These are phyloP conservation scores for Ballota nigra DNA, from an alignment of 257 asterid species.

Conservation along the genomic window DNA sequence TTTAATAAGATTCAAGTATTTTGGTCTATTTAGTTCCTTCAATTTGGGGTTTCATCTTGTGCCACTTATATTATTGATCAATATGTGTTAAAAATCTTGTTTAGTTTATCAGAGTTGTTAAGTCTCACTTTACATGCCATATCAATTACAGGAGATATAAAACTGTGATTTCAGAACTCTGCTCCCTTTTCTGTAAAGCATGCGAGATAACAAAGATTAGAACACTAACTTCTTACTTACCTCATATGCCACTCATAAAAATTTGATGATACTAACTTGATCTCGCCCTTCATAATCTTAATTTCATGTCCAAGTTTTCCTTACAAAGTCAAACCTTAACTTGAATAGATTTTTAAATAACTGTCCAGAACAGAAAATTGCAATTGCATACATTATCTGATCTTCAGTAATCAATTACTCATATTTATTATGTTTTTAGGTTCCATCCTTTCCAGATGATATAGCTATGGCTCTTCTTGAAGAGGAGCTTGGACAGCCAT, in stretches of 20 bases:
- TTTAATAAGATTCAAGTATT: neutral
- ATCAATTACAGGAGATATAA: neutral
- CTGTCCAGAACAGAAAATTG: conserved; percentile 3
- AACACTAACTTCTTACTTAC: neutral
- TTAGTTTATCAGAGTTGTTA: neutral
- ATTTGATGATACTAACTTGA: neutral
- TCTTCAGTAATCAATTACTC: conserved; percentile 13
- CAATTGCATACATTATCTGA: neutral
- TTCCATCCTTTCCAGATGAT: conserved; percentile 98
- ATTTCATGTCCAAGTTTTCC: neutral
- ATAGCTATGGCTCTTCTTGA: conserved; percentile 97
- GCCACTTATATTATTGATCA: neutral
- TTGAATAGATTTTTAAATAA: conserved; percentile 9
- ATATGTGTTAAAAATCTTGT: neutral
- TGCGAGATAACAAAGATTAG: neutral
- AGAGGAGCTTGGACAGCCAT: conserved; percentile 98
- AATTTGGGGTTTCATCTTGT: neutral
- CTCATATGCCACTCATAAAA: neutral
- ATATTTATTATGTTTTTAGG: conserved; percentile 41
- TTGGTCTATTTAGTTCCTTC: neutral
- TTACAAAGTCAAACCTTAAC: neutral
- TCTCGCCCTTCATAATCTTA: neutral
- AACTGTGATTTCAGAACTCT: neutral
- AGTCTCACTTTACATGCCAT: neutral
- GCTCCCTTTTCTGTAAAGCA: neutral